phyloP scores from a whole-genome alignment of 1,139 yeast species.

The Magnusiomyces paraingens region DNA sequence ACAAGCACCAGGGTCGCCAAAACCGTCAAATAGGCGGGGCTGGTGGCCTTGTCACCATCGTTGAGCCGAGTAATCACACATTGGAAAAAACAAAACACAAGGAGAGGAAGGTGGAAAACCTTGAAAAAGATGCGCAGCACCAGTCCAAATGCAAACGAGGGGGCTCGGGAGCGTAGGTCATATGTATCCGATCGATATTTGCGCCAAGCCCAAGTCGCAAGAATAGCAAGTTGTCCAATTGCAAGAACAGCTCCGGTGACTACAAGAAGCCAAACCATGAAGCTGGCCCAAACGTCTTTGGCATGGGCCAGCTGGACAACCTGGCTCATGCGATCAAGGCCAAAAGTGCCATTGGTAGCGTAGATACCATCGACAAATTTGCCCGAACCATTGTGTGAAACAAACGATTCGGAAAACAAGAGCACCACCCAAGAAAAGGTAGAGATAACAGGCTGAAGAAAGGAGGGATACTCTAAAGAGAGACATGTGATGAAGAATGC shows the following conservation, averaged over 20 bases:
- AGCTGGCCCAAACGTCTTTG: conserved; percentile 33
- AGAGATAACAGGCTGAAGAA: conserved; percentile 49
- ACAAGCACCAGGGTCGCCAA: conserved; percentile 29
- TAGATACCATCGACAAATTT: conserved; percentile 25
- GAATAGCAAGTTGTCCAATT: conserved; percentile 14
- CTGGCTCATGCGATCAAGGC: conserved; percentile 28
- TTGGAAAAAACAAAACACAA: conserved; percentile 31
- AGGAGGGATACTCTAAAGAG: conserved; percentile 57
- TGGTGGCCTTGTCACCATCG: not conserved
- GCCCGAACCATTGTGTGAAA: conserved; percentile 16
- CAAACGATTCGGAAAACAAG: conserved; percentile 28
- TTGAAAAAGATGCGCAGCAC: conserved; percentile 25
- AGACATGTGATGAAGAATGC: conserved; percentile 53
- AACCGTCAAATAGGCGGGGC: conserved; percentile 21
- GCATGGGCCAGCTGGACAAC: conserved; percentile 24
- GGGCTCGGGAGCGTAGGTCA: conserved; percentile 19
- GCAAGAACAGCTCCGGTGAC: conserved; percentile 18
- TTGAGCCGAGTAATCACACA: conserved; percentile 22
- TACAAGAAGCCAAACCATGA: conserved; percentile 31
- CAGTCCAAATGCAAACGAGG: conserved; percentile 26
- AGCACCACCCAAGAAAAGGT: conserved; percentile 37
- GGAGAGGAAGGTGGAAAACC: conserved; percentile 30
- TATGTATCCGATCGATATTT: conserved; percentile 14
- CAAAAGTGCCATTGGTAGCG: conserved; percentile 22
- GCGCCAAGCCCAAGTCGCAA: conserved; percentile 19